phyloP scores from a whole-genome alignment of 805 yeast genomes.

The Cyberlindnera bimundalis region DNA sequence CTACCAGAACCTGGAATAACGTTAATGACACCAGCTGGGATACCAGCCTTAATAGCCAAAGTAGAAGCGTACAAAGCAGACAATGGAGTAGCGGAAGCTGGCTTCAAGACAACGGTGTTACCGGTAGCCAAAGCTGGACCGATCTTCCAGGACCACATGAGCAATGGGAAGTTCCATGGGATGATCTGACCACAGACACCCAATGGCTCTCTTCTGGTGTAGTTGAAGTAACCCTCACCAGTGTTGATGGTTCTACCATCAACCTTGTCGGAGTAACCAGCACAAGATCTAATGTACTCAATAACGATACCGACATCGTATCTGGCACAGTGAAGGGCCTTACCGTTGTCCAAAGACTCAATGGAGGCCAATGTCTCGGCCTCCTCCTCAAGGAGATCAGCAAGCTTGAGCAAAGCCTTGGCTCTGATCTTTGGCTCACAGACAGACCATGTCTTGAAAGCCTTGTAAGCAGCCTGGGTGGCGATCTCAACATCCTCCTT shows the following conservation, averaged over 20 bases:
- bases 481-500: constrained; percentile 49
- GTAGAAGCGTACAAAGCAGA: constrained; percentile 56
- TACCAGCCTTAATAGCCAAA: constrained; percentile 53
- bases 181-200: constrained; percentile 72
- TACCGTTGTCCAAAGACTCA: constrained; percentile 54
- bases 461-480: constrained; percentile 63
- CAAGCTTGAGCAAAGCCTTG: constrained; percentile 40
- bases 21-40: constrained; percentile 64
- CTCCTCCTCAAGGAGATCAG: constrained; percentile 47
- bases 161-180: constrained; percentile 72
- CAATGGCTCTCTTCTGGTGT: constrained; percentile 58
- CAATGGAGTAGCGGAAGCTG: constrained; percentile 65
- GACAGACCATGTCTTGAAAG: constrained; percentile 52
- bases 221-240: constrained; percentile 48
- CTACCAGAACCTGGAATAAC: constrained; percentile 61
- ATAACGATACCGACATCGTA: constrained; percentile 47
- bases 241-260: constrained; percentile 46
- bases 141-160: constrained; percentile 66
- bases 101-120: constrained; percentile 58
- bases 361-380: constrained; percentile 47
- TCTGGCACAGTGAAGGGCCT: constrained; percentile 44
- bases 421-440: constrained; percentile 44
- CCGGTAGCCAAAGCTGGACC: constrained; percentile 70
- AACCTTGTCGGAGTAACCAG: constrained; percentile 53
- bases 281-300: constrained; percentile 46